Percentiles rank a stretch among this genome's conserved stretches.
These are phyloP conservation scores for Colletotrichum godetiae DNA, from an alignment of 2,329 filamentous ascomycete genomes.

Conservation along the genomic window DNA sequence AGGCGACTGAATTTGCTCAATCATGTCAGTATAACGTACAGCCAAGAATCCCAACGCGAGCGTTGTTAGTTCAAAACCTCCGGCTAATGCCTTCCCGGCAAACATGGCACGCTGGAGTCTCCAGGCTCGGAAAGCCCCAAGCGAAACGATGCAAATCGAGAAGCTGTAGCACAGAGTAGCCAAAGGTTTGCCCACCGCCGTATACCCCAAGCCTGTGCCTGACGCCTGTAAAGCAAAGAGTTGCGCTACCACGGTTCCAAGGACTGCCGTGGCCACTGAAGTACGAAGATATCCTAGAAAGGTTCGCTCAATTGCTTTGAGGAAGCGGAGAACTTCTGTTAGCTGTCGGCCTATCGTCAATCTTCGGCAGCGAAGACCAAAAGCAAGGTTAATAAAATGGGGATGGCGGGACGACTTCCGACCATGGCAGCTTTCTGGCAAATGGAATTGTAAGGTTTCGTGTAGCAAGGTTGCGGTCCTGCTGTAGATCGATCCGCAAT, in stretches of 20 bases:
- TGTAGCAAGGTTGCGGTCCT: not conserved
- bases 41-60: constrained; percentile 24
- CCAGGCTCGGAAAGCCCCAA: constrained; percentile 46
- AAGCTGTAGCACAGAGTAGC: constrained; percentile 52
- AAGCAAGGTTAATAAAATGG: not conserved
- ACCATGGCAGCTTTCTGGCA: not conserved
- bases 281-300: constrained; percentile 81
- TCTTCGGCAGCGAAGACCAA: not conserved
- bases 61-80: constrained; percentile 44
- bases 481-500: not conserved
- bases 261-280: constrained; percentile 74
- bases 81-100: constrained; percentile 43
- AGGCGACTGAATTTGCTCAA: no score
- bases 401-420: not conserved
- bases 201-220: constrained; percentile 64
- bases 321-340: constrained; percentile 15
- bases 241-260: constrained; percentile 74
- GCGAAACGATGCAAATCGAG: constrained; percentile 49
- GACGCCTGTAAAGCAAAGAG: constrained; percentile 67
- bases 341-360: constrained; percentile 26
- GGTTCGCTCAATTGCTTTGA: constrained; percentile 76
- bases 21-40: constrained; percentile 23
- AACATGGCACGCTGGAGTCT: constrained; percentile 45
- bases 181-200: constrained; percentile 70
- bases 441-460: not conserved